Percentiles rank a stretch among this genome's conserved stretches.
Conservation (phyloP, 495 filamentous ascomycete species). For the Elaphomyces granulatus region DNA sequence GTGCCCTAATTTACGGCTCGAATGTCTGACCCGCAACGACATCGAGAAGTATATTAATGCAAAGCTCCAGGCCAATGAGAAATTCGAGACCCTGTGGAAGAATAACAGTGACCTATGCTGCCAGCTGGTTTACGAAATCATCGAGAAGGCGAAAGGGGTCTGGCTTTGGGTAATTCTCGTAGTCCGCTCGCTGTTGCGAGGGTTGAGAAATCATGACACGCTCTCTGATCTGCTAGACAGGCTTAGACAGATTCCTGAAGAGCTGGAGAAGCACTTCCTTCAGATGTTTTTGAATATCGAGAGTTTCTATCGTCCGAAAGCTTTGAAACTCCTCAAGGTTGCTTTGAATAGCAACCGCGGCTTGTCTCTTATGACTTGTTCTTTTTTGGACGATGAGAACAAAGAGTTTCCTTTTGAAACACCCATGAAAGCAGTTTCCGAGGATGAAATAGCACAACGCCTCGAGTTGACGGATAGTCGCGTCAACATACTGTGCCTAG, state of each 20-base stretch:
- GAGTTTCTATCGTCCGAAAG: slow-evolving; percentile 1
- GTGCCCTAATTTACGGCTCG: slow-evolving; percentile 9
- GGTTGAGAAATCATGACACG: slow-evolving; percentile 17
- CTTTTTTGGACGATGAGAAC: too few species aligned
- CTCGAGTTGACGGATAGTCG: too few species aligned
- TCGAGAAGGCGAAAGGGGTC: slow-evolving; percentile 19
- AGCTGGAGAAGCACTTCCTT: slow-evolving; percentile 17
- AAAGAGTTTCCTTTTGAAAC: too few species aligned
- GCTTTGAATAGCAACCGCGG: background rate
- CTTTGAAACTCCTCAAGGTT: slow-evolving; percentile 3
- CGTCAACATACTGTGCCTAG: too few species aligned
- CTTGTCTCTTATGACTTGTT: too few species aligned
- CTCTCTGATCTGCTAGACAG: slow-evolving; percentile 10
- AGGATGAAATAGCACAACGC: too few species aligned
- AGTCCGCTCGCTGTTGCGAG: slow-evolving; percentile 14
- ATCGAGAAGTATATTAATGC: slow-evolving; percentile 16
- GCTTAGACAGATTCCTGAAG: slow-evolving; percentile 13
- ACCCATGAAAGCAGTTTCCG: too few species aligned
- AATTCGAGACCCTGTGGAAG: background rate
- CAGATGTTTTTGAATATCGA: slow-evolving; percentile 15
- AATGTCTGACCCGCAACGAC: slow-evolving; percentile 20
- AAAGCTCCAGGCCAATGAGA: slow-evolving; percentile 7
- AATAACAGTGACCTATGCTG: background rate
- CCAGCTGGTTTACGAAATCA: slow-evolving; percentile 8
- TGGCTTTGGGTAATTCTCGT: slow-evolving; percentile 30